Conservation (phyloP, 495 filamentous ascomycete genomes). For the Penicillium paxilli region DNA sequence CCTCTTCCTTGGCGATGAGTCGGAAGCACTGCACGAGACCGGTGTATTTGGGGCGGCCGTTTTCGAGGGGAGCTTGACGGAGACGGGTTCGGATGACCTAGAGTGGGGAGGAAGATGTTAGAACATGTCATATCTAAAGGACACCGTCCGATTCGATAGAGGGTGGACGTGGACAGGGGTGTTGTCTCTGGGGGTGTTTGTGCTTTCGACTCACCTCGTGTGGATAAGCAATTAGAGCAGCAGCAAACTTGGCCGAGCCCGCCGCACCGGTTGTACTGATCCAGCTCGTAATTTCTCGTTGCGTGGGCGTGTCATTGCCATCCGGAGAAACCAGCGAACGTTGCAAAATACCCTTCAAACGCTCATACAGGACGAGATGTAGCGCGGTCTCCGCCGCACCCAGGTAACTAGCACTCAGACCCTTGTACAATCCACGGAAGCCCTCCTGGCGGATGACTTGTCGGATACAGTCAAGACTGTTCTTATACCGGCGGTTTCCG, state of each 20-base stretch:
- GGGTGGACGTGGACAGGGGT: too few species aligned
- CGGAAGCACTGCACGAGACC: slow-evolving; percentile 81
- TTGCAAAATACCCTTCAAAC: slow-evolving; percentile 68
- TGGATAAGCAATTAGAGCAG: slow-evolving; percentile 79
- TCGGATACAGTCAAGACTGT: slow-evolving; percentile 75
- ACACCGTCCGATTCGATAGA: too few species aligned
- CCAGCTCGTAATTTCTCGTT: slow-evolving; percentile 35
- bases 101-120: not conserved
- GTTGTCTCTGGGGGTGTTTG: not conserved
- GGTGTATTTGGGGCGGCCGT: slow-evolving; percentile 76
- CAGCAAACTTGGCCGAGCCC: slow-evolving; percentile 78
- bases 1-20: slow-evolving; percentile 80
- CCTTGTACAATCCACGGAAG: slow-evolving; percentile 75
- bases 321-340: slow-evolving; percentile 49
- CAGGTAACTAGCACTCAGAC: slow-evolving; percentile 83
- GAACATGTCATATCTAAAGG: too few species aligned
- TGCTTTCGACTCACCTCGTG: slow-evolving; percentile 65
- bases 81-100: slow-evolving; percentile 79
- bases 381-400: slow-evolving; percentile 83
- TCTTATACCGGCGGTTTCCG: slow-evolving; percentile 71
- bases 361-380: slow-evolving; percentile 87
- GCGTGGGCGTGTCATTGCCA: slow-evolving; percentile 23
- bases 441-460: slow-evolving; percentile 80
- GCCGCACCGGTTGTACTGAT: slow-evolving; percentile 64
- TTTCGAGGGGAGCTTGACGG: slow-evolving; percentile 73